Percentiles rank a stretch among this genome's conserved stretches.
phyloP scores from a whole-genome alignment of 2,329 filamentous ascomycete genomes.

The Lecanosticta acicola region DNA sequence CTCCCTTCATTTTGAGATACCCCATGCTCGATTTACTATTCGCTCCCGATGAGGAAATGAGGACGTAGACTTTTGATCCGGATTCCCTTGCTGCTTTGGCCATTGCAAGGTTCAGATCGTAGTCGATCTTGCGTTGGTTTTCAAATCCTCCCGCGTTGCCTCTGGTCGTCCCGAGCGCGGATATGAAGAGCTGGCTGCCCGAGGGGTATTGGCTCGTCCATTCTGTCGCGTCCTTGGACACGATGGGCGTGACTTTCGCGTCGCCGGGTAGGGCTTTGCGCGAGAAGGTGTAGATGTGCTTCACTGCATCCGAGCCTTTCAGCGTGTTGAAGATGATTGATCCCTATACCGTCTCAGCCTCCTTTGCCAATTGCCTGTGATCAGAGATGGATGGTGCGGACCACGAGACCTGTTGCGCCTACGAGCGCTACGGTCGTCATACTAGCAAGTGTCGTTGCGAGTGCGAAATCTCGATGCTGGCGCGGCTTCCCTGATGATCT shows the following conservation, averaged over 20 bases:
- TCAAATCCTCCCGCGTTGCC: slow-evolving; percentile 68
- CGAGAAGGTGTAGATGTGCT: slow-evolving; percentile 57
- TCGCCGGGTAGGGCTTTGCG: slow-evolving; percentile 54
- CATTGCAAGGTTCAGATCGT: slow-evolving; percentile 76
- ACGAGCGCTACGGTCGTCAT: slow-evolving; percentile 52
- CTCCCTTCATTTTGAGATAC: slow-evolving; percentile 72
- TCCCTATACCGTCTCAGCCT: slow-evolving; percentile 49
- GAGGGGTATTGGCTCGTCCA: slow-evolving; percentile 62
- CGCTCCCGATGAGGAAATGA: slow-evolving; percentile 59
- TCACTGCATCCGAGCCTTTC: slow-evolving; percentile 50
- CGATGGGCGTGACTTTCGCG: slow-evolving; percentile 60
- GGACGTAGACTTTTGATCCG: slow-evolving; percentile 68
- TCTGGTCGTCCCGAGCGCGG: slow-evolving; percentile 73
- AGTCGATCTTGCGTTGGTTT: slow-evolving; percentile 80
- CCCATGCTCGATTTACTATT: slow-evolving; percentile 49
- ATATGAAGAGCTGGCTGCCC: slow-evolving; percentile 62
- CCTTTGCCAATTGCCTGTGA: slow-evolving; percentile 1
- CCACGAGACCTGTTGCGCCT: slow-evolving; percentile 60
- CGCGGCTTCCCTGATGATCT: too few relatives aligned
- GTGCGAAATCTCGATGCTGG: not conserved
- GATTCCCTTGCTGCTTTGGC: slow-evolving; percentile 68
- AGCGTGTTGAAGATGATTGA: slow-evolving; percentile 64
- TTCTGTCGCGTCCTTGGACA: slow-evolving; percentile 60
- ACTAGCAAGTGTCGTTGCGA: not conserved
- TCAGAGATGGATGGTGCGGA: slow-evolving; percentile 26